A percentile compares a stretch with the other conserved stretches of the same genome.
phyloP scores from a whole-genome alignment of 495 filamentous ascomycete genomes.

The Glutinoglossum americanum region DNA sequence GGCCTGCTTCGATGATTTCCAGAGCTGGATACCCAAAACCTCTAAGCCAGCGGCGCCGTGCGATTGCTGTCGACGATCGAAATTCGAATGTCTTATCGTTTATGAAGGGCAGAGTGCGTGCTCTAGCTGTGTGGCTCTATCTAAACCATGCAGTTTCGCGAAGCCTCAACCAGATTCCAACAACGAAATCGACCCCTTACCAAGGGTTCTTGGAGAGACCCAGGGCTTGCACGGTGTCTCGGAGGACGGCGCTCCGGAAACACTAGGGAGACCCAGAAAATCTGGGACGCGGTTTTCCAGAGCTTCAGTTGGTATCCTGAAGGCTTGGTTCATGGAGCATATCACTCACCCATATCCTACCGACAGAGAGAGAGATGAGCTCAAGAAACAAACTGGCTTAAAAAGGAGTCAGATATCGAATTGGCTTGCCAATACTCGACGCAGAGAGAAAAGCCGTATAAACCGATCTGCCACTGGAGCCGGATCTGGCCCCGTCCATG shows the following conservation, averaged over 20 bases:
- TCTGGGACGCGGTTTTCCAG: conserved; percentile 45
- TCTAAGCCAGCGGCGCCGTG: conserved; percentile 34
- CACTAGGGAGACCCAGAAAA: conserved; percentile 15
- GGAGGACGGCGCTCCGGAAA: conserved; percentile 6
- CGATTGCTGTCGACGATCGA: conserved; percentile 43
- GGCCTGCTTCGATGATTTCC: conserved; percentile 12
- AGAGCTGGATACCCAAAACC: conserved; percentile 19
- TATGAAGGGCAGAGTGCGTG: conserved; percentile 47
- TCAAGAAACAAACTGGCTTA: conserved; percentile 50
- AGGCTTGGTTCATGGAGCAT: conserved; percentile 58
- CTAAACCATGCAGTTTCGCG: conserved; percentile 46
- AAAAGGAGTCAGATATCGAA: conserved; percentile 59
- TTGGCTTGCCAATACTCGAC: conserved; percentile 71
- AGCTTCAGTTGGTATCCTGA: conserved; percentile 49
- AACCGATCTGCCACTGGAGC: conserved; percentile 20
- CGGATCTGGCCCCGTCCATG: conserved; percentile 14
- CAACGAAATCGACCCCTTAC: background rate
- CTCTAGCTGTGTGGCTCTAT: conserved; percentile 59
- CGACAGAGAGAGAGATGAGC: conserved; percentile 54
- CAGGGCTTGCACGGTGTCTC: conserved; percentile 10
- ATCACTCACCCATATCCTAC: conserved; percentile 60
- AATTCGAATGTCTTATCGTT: conserved; percentile 56
- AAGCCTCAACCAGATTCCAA: background rate
- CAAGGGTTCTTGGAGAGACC: background rate
- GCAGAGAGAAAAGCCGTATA: conserved; percentile 47